These are phyloP conservation scores for Salvia rosmarinus DNA, from an alignment of 257 asterid genomes.

Conservation along the genomic window DNA sequence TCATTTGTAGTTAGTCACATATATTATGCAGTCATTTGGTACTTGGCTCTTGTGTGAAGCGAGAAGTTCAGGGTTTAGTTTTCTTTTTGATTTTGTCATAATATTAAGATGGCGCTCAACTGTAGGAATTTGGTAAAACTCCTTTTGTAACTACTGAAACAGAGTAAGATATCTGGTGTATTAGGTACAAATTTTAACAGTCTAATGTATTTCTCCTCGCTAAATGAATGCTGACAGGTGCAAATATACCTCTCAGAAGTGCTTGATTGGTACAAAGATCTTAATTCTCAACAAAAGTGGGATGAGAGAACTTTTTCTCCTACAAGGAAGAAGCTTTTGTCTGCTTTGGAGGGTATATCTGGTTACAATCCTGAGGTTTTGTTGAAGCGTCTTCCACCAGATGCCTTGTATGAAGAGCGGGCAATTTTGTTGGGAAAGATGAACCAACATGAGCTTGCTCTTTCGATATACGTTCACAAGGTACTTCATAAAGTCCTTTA, in stretches of 20 bases:
- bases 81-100: slow-evolving; percentile 2
- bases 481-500: slow-evolving; percentile 43
- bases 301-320: slow-evolving; percentile 82
- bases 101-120: slow-evolving; percentile 10
- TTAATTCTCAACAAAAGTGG: slow-evolving; percentile 79
- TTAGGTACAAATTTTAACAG: slow-evolving; percentile 10
- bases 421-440: slow-evolving; percentile 91
- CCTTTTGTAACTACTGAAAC: slow-evolving; percentile 9
- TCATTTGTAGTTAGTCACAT: not conserved
- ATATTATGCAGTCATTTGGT: slow-evolving; percentile 18
- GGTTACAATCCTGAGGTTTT: slow-evolving; percentile 82
- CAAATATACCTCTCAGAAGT: slow-evolving; percentile 96
- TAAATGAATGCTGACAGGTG: slow-evolving; percentile 55
- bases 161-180: slow-evolving; percentile 15
- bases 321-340: slow-evolving; percentile 85
- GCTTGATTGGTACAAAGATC: slow-evolving; percentile 83
- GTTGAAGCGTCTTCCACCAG: slow-evolving; percentile 83
- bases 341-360: slow-evolving; percentile 84
- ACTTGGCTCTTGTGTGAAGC: not conserved
- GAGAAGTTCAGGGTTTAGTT: not conserved
- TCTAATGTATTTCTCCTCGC: slow-evolving; percentile 24
- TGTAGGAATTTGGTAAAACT: slow-evolving; percentile 22
- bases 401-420: slow-evolving; percentile 90
- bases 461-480: slow-evolving; percentile 90
- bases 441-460: slow-evolving; percentile 96